Evolutionary conservation across 345 rosid species (phyloP).

Genomic region (Trapa bicornis): DNA sequence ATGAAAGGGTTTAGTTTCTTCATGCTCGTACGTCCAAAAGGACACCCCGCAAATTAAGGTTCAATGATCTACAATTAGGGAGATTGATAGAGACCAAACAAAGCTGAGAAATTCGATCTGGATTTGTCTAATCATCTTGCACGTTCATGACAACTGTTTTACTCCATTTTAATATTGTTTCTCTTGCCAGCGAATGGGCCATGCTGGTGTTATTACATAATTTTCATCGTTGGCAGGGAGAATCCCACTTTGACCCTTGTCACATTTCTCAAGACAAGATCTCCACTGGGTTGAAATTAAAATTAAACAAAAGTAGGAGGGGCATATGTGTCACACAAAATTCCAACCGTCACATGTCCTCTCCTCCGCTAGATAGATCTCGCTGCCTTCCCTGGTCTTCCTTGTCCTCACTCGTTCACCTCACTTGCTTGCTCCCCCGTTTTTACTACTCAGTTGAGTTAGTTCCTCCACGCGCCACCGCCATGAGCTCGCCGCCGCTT

Average conservation of each 20-base stretch:
- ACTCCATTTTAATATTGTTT: not conserved
- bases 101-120: not conserved
- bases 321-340: conserved; percentile 3
- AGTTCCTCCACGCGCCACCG: conserved; percentile 8
- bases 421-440: not conserved
- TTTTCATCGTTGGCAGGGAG: not conserved
- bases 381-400: not conserved
- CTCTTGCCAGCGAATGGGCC: not conserved
- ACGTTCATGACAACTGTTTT: conserved; percentile 4
- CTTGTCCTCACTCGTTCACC: not conserved
- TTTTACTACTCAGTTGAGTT: conserved; percentile 8
- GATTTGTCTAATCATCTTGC: not conserved
- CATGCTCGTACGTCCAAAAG: no score
- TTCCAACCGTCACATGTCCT: conserved; percentile 19
- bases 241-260: conserved; percentile 9
- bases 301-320: not conserved
- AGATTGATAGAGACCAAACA: not conserved
- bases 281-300: not conserved
- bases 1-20: no score
- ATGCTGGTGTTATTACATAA: not conserved
- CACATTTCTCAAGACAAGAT: not conserved
- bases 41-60: not conserved
- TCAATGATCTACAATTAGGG: not conserved
- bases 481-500: conserved; percentile 26
- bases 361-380: not conserved